Evolutionary conservation across 192 early-diverging fungal species (phyloP), one percentile per base, ranked within the genome.

Genomic region (Lobosporangium transversale): DNA sequence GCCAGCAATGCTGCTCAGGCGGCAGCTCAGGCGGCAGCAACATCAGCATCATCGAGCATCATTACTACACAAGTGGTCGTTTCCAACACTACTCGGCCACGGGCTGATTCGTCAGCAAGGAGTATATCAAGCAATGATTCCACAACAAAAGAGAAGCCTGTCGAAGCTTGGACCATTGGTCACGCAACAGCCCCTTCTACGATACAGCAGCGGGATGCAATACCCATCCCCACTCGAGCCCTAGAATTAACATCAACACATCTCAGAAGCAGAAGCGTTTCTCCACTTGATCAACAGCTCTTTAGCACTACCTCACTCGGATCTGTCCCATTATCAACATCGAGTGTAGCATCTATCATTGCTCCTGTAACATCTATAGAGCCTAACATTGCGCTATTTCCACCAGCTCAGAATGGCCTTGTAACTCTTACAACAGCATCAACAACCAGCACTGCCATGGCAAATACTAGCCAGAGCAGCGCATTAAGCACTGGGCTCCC

Each of bases 121-220:
- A 2, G 14, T 47, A 17, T 50, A 37, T 14, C 15, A 15, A 33
- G 24, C 3, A 26, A 49, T 0, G 44, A 74, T 1, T 21, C 35
- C 3, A 36, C 40, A 10, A 36, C 29, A 4, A 62, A 26, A 7
- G 15, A 53, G 10, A 75, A 61, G 11, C 73, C 73, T 0, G 37
- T 76, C 4, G 73, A 76, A 21, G 53, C 51, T 18, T 76, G 73
- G 73, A 67, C 58, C 4, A 76, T 76, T 36, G 73, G 73, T 9
- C 53, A 49, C 20, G 58, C 73, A 4, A 42, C 63, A 14, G 26
- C 33, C 11, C 36, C 58, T 20, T 7, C 50, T 15, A 37, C 26
- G n/a, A 21, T 27, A 10, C 62, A 75, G 26, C 62, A 51, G 18
- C 70, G 70, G 35, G 70, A 75, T 18, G 59, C 65, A 31, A 59